A percentile compares a stretch with the other conserved stretches of the same genome.
phyloP scores from a whole-genome alignment of 2,329 filamentous ascomycete genomes.

The Colletotrichum sansevieriae region DNA sequence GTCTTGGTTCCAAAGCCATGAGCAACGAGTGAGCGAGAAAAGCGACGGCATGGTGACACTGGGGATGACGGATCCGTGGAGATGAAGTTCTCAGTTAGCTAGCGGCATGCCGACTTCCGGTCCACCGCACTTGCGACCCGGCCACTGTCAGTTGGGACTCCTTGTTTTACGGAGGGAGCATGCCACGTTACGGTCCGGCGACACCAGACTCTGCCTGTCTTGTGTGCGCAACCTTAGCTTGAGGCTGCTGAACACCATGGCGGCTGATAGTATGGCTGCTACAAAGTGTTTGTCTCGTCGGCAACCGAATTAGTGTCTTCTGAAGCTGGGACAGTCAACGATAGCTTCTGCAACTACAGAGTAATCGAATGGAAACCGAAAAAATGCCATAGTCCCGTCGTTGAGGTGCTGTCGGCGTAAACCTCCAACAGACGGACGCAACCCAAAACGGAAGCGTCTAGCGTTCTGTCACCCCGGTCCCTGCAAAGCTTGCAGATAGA shows the following conservation, averaged over 20 bases:
- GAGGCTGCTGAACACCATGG: conserved; percentile 9
- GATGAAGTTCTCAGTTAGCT: conserved; percentile 23
- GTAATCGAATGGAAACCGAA: not conserved
- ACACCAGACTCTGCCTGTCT: not conserved
- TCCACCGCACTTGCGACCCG: conserved; percentile 17
- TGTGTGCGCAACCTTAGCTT: not conserved
- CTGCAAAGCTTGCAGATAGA: conserved; percentile 29
- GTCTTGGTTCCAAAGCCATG: conserved; percentile 3
- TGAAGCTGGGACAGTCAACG: not conserved
- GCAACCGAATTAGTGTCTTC: not conserved
- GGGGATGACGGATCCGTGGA: conserved; percentile 6
- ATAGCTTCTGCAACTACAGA: not conserved
- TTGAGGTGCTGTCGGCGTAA: conserved; percentile 18
- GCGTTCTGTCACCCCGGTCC: conserved; percentile 29
- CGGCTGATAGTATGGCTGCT: not conserved
- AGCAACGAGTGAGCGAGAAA: conserved; percentile 1
- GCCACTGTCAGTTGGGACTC: conserved; percentile 28
- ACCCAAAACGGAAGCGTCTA: conserved; percentile 36
- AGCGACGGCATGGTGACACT: conserved; percentile 9
- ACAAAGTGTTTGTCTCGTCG: no score
- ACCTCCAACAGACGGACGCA: conserved; percentile 20
- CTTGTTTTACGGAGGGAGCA: conserved; percentile 35
- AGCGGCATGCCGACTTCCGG: conserved; percentile 35
- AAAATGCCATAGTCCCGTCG: not conserved
- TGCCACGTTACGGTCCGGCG: conserved; percentile 30